Base-by-base conservation (phyloP, 2,329 filamentous ascomycete genomes). In the Fusarium sublunatum region DNA sequence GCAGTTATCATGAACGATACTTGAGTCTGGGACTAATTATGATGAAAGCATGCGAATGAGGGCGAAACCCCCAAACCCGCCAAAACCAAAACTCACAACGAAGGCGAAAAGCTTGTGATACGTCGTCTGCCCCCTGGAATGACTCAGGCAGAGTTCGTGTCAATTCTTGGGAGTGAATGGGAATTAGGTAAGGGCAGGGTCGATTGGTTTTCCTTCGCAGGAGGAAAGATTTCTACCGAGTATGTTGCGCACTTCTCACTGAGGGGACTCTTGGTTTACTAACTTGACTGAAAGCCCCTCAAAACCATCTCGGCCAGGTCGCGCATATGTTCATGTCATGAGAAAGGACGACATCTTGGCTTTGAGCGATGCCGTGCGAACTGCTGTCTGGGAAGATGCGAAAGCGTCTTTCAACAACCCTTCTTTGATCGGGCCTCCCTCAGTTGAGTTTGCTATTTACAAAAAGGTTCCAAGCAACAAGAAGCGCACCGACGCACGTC, bases 61-160 rank as follows among this genome's bases (percentile, higher is more conserved):
- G 59, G 59, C 35, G 74, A 75, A 10, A 41, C 66, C n/a, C 54
- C 73, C 13, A 76, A 72, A 52, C 58, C 72, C 2, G 48, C 72
- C 34, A 75, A 68, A 53, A 52, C 73, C 8, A 77, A 73, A 57
- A 34, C 72, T 41, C 73, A 75, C 12, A 75, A 73, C 65, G 74
- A 77, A 53, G 90, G 91, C 57, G 85, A 96, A 71, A 98, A 98
- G 81, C 83, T 97, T 11, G 83, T 96, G 24, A 83, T 97, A 51
- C 88, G 96, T 48, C 86, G 94, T 54, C 84, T 99, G 5, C 92
- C 95, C 9, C 93, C 95, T 2, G 92, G 90, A 8, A 82, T 99
- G 74, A 96, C 91, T 0, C 86, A 91, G 71, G 77, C 83, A 1
- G 95, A 99, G 71, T 94, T 96, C 63, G 82, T 88, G 69, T 76